Evolutionary conservation across 345 rosid genomes (phyloP).

Genomic region (Raphanus sativus): DNA sequence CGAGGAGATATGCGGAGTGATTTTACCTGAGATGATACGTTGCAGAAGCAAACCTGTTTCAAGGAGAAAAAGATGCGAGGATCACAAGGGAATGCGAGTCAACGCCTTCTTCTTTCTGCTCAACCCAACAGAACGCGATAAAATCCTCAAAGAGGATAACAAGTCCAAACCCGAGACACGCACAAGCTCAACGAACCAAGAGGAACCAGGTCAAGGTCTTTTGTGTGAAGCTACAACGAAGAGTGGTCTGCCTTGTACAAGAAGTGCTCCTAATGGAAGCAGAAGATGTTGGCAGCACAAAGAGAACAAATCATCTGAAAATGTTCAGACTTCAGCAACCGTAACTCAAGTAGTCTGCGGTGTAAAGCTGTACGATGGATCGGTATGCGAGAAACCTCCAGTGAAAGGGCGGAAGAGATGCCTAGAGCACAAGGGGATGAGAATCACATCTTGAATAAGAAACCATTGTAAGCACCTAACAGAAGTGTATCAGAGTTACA

Average conservation of each 20-base stretch:
- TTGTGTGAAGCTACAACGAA: conserved; percentile 34
- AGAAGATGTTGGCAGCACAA: conserved; percentile 42
- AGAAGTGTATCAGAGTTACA: not conserved
- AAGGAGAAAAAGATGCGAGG: conserved; percentile 61
- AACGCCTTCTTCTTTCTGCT: conserved; percentile 33
- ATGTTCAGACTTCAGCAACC: conserved; percentile 15
- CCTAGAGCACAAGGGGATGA: conserved; percentile 40
- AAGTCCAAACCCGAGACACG: conserved; percentile 3
- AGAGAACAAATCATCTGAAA: conserved; percentile 18
- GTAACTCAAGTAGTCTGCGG: conserved; percentile 29
- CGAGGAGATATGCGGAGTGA: conserved; percentile 50
- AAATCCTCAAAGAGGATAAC: not conserved
- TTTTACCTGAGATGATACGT: conserved; percentile 48
- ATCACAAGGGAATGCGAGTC: conserved; percentile 65
- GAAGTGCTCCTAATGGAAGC: conserved; percentile 24
- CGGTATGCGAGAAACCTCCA: conserved; percentile 31
- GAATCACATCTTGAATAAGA: conserved; percentile 31
- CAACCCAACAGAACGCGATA: conserved; percentile 8
- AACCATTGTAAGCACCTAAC: not conserved
- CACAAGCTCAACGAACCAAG: conserved; percentile 7
- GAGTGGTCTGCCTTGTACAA: conserved; percentile 35
- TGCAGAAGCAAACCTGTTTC: conserved; percentile 48
- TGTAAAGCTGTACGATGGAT: conserved; percentile 32
- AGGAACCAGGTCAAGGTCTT: not conserved
- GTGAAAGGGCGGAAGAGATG: conserved; percentile 38